Conservation (phyloP, 2,329 filamentous ascomycete genomes). For the Drechslera avenae region DNA sequence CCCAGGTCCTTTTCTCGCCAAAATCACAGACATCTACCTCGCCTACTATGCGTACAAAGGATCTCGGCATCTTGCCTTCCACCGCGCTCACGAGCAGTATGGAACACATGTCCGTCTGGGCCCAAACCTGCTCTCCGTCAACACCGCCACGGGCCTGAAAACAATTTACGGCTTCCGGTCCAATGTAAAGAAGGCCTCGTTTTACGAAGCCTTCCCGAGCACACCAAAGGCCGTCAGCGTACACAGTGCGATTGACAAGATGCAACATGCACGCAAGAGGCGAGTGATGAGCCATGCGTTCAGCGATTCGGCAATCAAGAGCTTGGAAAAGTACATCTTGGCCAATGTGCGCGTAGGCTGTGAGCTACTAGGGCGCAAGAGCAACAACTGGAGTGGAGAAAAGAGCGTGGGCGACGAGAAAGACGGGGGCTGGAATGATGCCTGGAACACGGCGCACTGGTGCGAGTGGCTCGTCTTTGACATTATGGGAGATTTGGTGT, state of each 20-base stretch:
- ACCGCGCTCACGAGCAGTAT: slow-evolving; percentile 72
- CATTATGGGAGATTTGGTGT: slow-evolving; percentile 57
- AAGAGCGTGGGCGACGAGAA: slow-evolving; percentile 14
- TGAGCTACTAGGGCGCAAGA: slow-evolving; percentile 38
- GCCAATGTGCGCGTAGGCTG: slow-evolving; percentile 51
- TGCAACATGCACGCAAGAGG: slow-evolving; percentile 54
- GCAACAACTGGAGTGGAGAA: slow-evolving; percentile 10
- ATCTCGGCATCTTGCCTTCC: slow-evolving; percentile 74
- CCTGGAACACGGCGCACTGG: slow-evolving; percentile 54
- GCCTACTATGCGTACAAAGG: slow-evolving; percentile 75
- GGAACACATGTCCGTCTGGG: slow-evolving; percentile 75
- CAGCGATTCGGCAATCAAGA: slow-evolving; percentile 53
- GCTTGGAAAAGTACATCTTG: slow-evolving; percentile 54
- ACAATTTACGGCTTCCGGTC: slow-evolving; percentile 56
- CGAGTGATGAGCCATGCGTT: slow-evolving; percentile 55
- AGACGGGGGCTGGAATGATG: slow-evolving; percentile 48
- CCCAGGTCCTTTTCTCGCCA: slow-evolving; percentile 50
- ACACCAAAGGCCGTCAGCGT: slow-evolving; percentile 51
- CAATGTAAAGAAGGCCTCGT: slow-evolving; percentile 57
- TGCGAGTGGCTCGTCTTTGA: slow-evolving; percentile 56
- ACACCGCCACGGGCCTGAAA: slow-evolving; percentile 63
- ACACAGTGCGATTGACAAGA: slow-evolving; percentile 53
- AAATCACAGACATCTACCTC: slow-evolving; percentile 46
- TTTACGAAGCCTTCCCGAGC: slow-evolving; percentile 55
- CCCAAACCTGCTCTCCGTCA: slow-evolving; percentile 78